Evolutionary conservation across 1,284 basidiomycete species (phyloP).

Genomic region (Ustilago esculenta): DNA sequence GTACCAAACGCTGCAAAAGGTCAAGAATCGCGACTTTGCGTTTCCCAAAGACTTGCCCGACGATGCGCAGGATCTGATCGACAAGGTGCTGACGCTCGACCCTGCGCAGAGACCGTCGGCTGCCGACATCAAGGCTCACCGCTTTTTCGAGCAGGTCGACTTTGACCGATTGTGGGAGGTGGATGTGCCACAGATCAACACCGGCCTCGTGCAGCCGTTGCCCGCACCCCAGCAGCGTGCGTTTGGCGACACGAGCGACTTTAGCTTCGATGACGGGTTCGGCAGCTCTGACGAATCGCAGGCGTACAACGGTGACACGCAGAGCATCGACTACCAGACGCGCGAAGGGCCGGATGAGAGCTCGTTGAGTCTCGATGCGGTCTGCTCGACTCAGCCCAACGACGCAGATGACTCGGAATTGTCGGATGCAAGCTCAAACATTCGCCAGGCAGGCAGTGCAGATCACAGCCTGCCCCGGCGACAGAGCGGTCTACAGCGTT

Average conservation of each 20-base stretch:
- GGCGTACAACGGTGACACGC: slow-evolving; percentile 34
- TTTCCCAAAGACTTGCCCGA: slow-evolving; percentile 70
- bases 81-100: slow-evolving; percentile 68
- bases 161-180: slow-evolving; percentile 52
- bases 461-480: slow-evolving; percentile 6
- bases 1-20: slow-evolving; percentile 73
- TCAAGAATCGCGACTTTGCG: slow-evolving; percentile 70
- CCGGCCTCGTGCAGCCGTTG: slow-evolving; percentile 40
- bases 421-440: slow-evolving; percentile 22
- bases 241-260: slow-evolving; percentile 26
- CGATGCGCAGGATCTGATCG: slow-evolving; percentile 69
- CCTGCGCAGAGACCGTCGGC: slow-evolving; percentile 34
- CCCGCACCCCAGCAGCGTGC: slow-evolving; percentile 8
- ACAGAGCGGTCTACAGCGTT: slow-evolving; percentile 29
- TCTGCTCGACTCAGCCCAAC: slow-evolving; percentile 2
- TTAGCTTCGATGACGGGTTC: slow-evolving; percentile 45
- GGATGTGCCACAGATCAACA: slow-evolving; percentile 33
- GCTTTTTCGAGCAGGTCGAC: slow-evolving; percentile 50
- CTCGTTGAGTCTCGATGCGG: slow-evolving; percentile 11
- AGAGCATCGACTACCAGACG: slow-evolving; percentile 30
- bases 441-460: not conserved
- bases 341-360: slow-evolving; percentile 12
- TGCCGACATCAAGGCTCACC: slow-evolving; percentile 40
- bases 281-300: slow-evolving; percentile 38
- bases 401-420: slow-evolving; percentile 37